phyloP scores from a whole-genome alignment of 2,329 filamentous ascomycete species.

The Cordyceps cicadae region DNA sequence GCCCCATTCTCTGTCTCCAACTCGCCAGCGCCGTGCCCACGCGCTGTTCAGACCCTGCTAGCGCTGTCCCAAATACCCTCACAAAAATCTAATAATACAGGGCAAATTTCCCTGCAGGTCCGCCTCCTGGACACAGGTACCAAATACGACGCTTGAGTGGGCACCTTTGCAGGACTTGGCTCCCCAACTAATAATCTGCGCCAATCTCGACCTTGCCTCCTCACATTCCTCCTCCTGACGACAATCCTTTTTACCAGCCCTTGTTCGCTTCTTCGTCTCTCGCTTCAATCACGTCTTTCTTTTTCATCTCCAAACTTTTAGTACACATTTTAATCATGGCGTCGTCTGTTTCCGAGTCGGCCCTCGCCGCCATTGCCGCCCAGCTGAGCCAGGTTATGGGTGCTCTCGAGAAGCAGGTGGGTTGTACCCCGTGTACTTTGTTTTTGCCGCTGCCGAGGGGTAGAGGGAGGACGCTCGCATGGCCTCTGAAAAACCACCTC shows the following conservation, averaged over 20 bases:
- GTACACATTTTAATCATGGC: conserved; percentile 10
- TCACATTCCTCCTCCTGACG: conserved; percentile 10
- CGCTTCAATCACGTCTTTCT: conserved; percentile 3
- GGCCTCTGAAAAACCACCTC: background rate
- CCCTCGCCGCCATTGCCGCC: conserved; percentile 11
- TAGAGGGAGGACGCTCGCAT: background rate
- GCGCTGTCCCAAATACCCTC: background rate
- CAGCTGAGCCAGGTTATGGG: conserved; percentile 13
- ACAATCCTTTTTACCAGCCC: background rate
- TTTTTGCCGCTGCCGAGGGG: conserved; percentile 2
- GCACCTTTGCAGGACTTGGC: conserved; percentile 9
- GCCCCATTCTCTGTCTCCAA: background rate
- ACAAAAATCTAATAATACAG: background rate
- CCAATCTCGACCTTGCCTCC: conserved; percentile 1
- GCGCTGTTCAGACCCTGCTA: background rate
- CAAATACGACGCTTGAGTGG: conserved; percentile 7
- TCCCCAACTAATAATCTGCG: conserved; percentile 11
- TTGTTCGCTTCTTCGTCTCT: conserved; percentile 11
- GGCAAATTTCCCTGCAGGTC: conserved; percentile 7
- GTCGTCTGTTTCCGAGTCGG: conserved; percentile 11
- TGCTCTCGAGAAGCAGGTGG: conserved; percentile 13
- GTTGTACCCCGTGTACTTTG: conserved; percentile 2
- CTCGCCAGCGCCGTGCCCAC: background rate
- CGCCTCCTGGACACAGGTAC: background rate
- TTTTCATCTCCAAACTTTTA: background rate